Percentiles rank a stretch among this genome's conserved stretches.
These are phyloP conservation scores for Macrolepiota dolichaula DNA, from an alignment of 768 basidiomycete species.

Conservation along the genomic window DNA sequence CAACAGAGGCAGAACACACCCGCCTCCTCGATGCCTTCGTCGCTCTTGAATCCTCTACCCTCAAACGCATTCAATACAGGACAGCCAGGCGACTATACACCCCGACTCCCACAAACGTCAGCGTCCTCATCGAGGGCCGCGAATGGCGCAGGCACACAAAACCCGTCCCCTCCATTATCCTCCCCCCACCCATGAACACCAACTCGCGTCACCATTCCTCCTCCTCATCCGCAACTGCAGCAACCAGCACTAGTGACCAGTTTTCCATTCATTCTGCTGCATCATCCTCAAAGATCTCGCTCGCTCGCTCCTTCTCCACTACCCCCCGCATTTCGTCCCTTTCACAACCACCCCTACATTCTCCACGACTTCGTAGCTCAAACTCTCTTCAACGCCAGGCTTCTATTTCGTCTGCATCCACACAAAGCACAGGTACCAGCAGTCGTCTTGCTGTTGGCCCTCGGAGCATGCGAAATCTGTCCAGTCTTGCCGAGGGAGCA, in stretches of 20 bases:
- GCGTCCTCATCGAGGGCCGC: constrained; percentile 27
- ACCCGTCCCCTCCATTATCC: constrained; percentile 22
- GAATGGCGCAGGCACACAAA: constrained; percentile 30
- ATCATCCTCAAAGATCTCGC: constrained; percentile 36
- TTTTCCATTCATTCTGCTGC: constrained; percentile 38
- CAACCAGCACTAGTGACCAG: constrained; percentile 29
- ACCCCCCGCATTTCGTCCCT: constrained; percentile 18
- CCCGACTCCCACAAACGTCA: constrained; percentile 25
- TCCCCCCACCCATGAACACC: constrained; percentile 17
- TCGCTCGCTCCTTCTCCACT: constrained; percentile 38
- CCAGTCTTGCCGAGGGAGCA: constrained; percentile 18
- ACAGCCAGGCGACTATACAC: constrained; percentile 32
- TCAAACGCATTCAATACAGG: constrained; percentile 44
- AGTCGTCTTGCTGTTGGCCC: constrained; percentile 20
- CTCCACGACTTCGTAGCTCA: constrained; percentile 22
- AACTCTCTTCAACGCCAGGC: constrained; percentile 39
- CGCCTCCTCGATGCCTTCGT: constrained; percentile 67
- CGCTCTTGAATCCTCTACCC: constrained; percentile 56
- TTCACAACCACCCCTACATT: constrained; percentile 22
- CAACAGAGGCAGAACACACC: constrained; percentile 61
- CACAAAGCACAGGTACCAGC: constrained; percentile 28
- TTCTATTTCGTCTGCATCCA: constrained; percentile 54
- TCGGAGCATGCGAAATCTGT: constrained; percentile 40
- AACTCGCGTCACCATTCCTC: constrained; percentile 7
- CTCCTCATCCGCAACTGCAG: constrained; percentile 1